Percentiles rank a stretch among this genome's conserved stretches.
Conservation (phyloP, 345 rosid species). For the Citrus hindsii region DNA sequence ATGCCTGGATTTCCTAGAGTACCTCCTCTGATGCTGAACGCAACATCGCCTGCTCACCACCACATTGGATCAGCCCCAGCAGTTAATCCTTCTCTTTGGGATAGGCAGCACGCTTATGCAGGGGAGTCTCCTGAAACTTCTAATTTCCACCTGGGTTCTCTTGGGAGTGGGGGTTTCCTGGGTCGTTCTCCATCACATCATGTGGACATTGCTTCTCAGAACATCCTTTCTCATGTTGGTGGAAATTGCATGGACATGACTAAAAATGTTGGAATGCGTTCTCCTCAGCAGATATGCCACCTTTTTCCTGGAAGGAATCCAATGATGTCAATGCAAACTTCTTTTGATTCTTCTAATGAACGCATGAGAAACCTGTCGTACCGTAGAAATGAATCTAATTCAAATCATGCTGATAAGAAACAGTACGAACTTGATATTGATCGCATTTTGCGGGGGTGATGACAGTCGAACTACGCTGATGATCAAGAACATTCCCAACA, state of each 20-base stretch:
- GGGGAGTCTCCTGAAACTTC: slow-evolving; percentile 78
- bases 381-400: slow-evolving; percentile 71
- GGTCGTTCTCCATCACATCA: slow-evolving; percentile 68
- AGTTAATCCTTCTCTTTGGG: slow-evolving; percentile 74
- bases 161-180: slow-evolving; percentile 56
- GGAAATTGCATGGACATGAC: slow-evolving; percentile 59
- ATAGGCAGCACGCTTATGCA: slow-evolving; percentile 58
- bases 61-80: slow-evolving; percentile 88
- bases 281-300: slow-evolving; percentile 72
- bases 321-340: slow-evolving; percentile 53
- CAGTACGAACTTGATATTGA: slow-evolving; percentile 88
- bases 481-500: slow-evolving; percentile 98
- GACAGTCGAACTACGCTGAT: slow-evolving; percentile 87
- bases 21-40: slow-evolving; percentile 55
- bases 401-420: slow-evolving; percentile 73
- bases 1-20: slow-evolving; percentile 64
- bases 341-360: slow-evolving; percentile 72
- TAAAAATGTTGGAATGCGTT: slow-evolving; percentile 50
- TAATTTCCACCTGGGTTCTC: slow-evolving; percentile 72
- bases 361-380: slow-evolving; percentile 62
- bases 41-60: slow-evolving; percentile 62
- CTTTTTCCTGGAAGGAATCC: slow-evolving; percentile 66
- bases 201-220: slow-evolving; percentile 60
- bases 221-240: slow-evolving; percentile 47
- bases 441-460: slow-evolving; percentile 66